Base-by-base conservation (phyloP, 352 stramenopile genomes). In the Globisporangium nodosum region DNA sequence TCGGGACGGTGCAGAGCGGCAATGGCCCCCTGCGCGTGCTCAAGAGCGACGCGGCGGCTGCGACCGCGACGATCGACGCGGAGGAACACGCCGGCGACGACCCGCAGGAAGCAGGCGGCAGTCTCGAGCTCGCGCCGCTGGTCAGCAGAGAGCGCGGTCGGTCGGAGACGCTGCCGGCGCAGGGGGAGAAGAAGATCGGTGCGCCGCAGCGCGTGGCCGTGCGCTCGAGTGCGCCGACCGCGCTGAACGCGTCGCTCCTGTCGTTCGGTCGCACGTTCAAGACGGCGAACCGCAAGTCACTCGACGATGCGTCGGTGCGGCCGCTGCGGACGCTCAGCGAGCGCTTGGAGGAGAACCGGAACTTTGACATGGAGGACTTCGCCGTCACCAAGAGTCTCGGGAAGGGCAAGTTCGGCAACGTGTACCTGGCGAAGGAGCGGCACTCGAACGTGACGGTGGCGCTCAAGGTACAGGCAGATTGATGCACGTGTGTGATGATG, bases 381-480 rank as follows among this genome's bases (percentile, higher is more conserved):
- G 60, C 69, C 6, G 79, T 92, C 46, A 89, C 78, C 18, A 89
- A 87, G 58, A 92, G 81, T 35, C 60, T 94, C 13, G 85, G 85
- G 11, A 86, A 92, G 65, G 85, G 85, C 50, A 94, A 94, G 61
- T 94, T 92, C 49, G 85, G 85, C 20, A 92, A 93, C 49, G 82
- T 94, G 2, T 94, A 94, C 55, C 56, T 92, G 27, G 83, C 85
- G 8, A 87, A 85, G 49, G 79, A 92, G 46, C 88, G 85, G 46
- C 67, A 64, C 47, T 79, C 74, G 6, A 81, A 82, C 53, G 62
- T 79, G 21, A 87, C 70, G 47, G 81, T 93, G 15, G 85, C 85
- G 31, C 70, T 94, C 3, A 94, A 94, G 81, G 85, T 94, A 69
- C 51, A 56, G 21, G 33, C 33, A 16, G 12, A 30, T 13, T 6